Evolutionary conservation across 2,329 filamentous ascomycete genomes (phyloP).

Genomic region (Colletotrichum chrysophilum): DNA sequence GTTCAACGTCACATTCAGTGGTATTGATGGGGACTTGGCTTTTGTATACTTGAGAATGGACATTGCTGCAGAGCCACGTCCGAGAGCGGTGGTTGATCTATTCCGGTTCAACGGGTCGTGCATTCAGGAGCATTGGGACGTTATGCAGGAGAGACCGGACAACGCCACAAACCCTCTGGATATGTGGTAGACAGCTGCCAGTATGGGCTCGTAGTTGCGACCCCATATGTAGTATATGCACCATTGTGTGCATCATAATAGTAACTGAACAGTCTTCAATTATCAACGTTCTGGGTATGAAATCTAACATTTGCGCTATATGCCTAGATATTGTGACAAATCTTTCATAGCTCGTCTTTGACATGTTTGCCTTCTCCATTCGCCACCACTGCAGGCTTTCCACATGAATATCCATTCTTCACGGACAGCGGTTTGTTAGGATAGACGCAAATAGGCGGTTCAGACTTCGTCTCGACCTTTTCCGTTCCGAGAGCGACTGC

Average conservation of each 20-base stretch:
- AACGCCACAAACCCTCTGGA: not conserved
- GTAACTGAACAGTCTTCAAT: not conserved
- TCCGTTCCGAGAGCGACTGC: not conserved
- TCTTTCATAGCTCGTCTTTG: not conserved
- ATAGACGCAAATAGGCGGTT: not conserved
- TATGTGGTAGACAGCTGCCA: not conserved
- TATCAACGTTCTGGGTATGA: not conserved
- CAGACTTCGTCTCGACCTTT: not conserved
- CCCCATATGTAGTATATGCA: fast-evolving
- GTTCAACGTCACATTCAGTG: not conserved
- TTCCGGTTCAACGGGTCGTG: not conserved
- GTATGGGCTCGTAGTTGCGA: not conserved
- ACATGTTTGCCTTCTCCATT: not conserved
- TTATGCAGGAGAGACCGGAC: not conserved
- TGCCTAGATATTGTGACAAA: not conserved
- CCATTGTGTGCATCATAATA: not conserved
- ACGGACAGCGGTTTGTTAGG: not conserved
- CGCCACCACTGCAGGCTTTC: not conserved
- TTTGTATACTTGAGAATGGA: not conserved
- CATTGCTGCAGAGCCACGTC: not conserved
- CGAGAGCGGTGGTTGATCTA: not conserved
- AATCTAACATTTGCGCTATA: not conserved
- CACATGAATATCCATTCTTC: not conserved
- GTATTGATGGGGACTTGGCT: not conserved
- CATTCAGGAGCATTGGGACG: conserved; percentile 7